Base-by-base conservation (phyloP, 306 rosid species). In the Lathyrus tuberosus region DNA sequence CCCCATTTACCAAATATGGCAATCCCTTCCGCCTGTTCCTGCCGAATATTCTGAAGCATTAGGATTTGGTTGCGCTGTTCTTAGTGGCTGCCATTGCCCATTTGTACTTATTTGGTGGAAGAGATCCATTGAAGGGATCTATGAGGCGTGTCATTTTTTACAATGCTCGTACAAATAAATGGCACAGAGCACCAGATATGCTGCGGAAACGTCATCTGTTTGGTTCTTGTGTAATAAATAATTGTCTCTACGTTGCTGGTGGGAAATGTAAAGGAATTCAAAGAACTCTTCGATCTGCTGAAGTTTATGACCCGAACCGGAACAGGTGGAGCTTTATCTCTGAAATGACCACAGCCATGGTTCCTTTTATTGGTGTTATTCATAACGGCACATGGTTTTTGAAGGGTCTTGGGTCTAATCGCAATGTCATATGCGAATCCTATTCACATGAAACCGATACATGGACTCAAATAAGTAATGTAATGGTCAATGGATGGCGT, bases 141-240 rank as follows among this genome's bases (percentile, higher is more conserved):
- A 87, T 91, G 97, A 89, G 99, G 77, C 92, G 99, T 31, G 99
- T 95, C 81, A 89, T 95, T 74, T 95, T 91, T 87, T 95, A 95
- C 62, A 91, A 79, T 60, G 97, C 96, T 0, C 85, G 99, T 61
- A 95, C 99, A 65, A 95, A 95, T 81, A 91, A 91, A 77, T 95
- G 99, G 99, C 95, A 89, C 31, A 84, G 99, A 72, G 99, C 96
- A 41, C 99, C 97, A 0, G 97, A 95, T 75, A 95, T 95, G 99
- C 91, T 95, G 59, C 86, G 99, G 47, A 95, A 89, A 42, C 97
- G 99, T 42, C 99, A 95, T 73, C 82, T 88, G 24, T 95, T 95
- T 33, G 99, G 99, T 41, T 81, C 96, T 26, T 95, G 97, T 81
- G 99, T 91, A 38, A 95, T 95, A 68, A 95, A 95, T 57, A 95